Evolutionary conservation across 1,284 basidiomycete species (phyloP).

Genomic region (Melampsora abietis-canadensis): DNA sequence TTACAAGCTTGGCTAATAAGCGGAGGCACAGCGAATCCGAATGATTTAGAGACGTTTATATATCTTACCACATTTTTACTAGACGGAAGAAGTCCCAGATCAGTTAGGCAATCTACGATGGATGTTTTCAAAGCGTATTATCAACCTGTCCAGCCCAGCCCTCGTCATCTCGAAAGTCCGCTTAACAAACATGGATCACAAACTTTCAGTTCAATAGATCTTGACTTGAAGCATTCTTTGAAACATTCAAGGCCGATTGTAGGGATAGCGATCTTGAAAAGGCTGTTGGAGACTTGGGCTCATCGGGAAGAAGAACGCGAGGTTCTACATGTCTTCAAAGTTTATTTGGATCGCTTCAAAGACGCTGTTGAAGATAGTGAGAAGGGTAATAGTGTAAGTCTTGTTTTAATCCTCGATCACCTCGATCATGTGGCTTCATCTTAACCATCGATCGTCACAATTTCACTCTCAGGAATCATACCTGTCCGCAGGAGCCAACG

Average conservation of each 20-base stretch:
- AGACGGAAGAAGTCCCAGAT: slow-evolving; percentile 23
- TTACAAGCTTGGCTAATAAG: slow-evolving; percentile 23
- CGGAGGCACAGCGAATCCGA: slow-evolving; percentile 13
- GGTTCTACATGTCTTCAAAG: slow-evolving; percentile 39
- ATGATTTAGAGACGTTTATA: slow-evolving; percentile 39
- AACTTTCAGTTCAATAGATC: neutral
- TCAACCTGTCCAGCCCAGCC: slow-evolving; percentile 7
- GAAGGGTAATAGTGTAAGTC: slow-evolving; percentile 21
- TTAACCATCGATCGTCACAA: neutral
- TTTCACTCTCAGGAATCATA: slow-evolving; percentile 1
- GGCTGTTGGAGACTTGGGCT: slow-evolving; percentile 36
- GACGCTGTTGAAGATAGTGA: slow-evolving; percentile 36
- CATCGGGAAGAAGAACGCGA: slow-evolving; percentile 41
- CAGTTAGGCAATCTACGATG: slow-evolving; percentile 32
- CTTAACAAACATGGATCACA: neutral
- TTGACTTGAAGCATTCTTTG: slow-evolving; percentile 13
- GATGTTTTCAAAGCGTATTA: slow-evolving; percentile 33
- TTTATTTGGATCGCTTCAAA: slow-evolving; percentile 33
- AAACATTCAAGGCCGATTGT: slow-evolving; percentile 35
- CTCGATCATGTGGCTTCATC: neutral
- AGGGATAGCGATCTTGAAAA: slow-evolving; percentile 27
- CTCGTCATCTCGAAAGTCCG: slow-evolving; percentile 1
- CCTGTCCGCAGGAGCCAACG: slow-evolving; percentile 7
- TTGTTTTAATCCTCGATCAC: neutral
- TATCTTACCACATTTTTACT: slow-evolving; percentile 40